Percentiles rank a stretch among this genome's conserved stretches.
phyloP scores from a whole-genome alignment of 2,329 filamentous ascomycete genomes.

The Sclerotinia glacialis region DNA sequence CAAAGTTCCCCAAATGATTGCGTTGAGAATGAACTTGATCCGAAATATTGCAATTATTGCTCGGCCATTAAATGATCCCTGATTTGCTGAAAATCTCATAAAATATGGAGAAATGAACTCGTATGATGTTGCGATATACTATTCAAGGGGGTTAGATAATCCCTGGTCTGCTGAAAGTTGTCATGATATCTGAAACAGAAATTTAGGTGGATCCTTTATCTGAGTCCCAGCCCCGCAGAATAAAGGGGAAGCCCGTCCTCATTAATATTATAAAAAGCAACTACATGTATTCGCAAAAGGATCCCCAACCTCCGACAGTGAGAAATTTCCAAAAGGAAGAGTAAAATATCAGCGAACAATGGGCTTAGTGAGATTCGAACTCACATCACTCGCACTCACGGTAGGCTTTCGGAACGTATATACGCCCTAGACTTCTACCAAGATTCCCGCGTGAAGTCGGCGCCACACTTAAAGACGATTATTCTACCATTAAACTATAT shows the following conservation, averaged over 20 bases:
- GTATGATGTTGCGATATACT: background rate
- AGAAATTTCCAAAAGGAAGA: background rate
- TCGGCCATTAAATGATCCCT: background rate
- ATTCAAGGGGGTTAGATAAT: background rate
- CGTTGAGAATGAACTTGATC: background rate
- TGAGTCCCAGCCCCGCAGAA: background rate
- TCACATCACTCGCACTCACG: background rate
- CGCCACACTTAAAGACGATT: background rate
- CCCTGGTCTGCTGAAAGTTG: background rate
- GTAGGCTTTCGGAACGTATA: background rate
- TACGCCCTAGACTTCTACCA: background rate
- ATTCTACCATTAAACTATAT: background rate
- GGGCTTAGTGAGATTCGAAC: background rate
- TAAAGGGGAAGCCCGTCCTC: background rate
- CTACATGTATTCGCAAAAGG: background rate
- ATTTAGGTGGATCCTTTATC: background rate
- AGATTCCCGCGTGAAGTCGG: no score
- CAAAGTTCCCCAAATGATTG: background rate
- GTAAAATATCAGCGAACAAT: background rate
- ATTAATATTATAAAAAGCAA: no score
- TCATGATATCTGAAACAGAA: background rate
- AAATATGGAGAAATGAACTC: background rate
- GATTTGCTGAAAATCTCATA: background rate
- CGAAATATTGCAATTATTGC: background rate
- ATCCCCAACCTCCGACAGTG: background rate